Conservation (phyloP, 2,329 filamentous ascomycete genomes). For the Chaetomium globosum region DNA sequence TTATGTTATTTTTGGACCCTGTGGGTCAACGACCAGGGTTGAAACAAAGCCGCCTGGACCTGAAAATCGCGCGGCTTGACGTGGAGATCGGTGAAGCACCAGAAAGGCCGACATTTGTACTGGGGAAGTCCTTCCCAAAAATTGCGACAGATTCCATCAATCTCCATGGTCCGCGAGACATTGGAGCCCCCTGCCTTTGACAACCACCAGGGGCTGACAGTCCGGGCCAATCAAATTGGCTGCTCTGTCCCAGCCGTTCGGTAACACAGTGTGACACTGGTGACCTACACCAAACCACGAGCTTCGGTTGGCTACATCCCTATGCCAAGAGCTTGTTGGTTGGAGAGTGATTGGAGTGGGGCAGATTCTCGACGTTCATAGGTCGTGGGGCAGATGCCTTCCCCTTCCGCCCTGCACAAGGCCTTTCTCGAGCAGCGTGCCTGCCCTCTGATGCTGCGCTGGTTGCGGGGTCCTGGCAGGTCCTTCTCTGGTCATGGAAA, state of each 20-base stretch:
- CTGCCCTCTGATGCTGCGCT: background rate
- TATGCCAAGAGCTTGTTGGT: conserved; percentile 20
- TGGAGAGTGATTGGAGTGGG: background rate
- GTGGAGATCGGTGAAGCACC: background rate
- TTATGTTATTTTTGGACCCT: background rate
- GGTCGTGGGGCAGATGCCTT: background rate
- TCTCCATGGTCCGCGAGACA: background rate
- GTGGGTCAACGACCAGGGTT: background rate
- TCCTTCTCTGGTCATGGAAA: background rate
- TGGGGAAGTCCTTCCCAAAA: background rate
- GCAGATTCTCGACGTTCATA: background rate
- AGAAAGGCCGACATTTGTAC: background rate
- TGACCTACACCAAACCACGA: no score
- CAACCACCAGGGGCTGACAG: background rate
- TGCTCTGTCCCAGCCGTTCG: background rate
- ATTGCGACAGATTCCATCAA: background rate
- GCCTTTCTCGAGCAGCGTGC: conserved; percentile 5
- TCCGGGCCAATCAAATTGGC: background rate
- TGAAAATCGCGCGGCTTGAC: background rate
- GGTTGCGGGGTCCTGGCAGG: background rate
- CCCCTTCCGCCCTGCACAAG: conserved; percentile 12
- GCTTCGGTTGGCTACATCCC: background rate
- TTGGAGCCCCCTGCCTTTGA: background rate
- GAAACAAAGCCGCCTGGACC: no score
- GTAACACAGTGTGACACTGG: conserved; percentile 15